A percentile compares a stretch with the other conserved stretches of the same genome.
Evolutionary conservation across 176 grass and related monocot genomes (phyloP).

Genomic region (barley (Hordeum vulgare)): DNA sequence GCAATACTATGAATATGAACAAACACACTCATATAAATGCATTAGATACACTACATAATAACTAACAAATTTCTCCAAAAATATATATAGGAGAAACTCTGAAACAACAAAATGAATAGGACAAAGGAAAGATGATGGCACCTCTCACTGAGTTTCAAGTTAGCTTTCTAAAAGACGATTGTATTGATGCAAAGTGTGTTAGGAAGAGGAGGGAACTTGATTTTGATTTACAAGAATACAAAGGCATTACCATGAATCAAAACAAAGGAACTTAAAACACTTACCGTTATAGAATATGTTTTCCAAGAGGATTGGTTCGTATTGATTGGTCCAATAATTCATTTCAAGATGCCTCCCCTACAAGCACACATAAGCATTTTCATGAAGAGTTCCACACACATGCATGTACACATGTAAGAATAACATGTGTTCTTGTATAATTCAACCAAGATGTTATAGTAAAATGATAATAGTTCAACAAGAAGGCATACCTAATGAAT

Average conservation of each 20-base stretch:
- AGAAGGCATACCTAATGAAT: conserved; percentile 72
- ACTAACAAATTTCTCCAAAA: neutral
- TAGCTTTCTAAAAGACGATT: conserved; percentile 73
- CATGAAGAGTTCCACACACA: too few species aligned
- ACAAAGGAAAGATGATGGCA: conserved; percentile 12
- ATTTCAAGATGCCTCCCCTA: too few species aligned
- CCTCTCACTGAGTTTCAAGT: conserved; percentile 85
- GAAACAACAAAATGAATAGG: neutral
- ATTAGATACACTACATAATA: neutral
- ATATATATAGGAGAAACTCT: neutral
- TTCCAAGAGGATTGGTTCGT: too few species aligned
- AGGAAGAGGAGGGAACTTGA: neutral
- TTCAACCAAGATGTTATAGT: neutral
- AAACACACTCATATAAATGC: neutral
- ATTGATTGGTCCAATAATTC: too few species aligned
- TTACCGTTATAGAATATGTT: too few species aligned
- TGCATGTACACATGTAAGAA: too few species aligned
- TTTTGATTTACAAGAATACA: conserved; percentile 8
- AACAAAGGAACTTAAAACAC: conserved; percentile 10
- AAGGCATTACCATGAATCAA: conserved; percentile 9
- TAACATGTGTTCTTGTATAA: too few species aligned
- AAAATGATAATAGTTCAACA: neutral
- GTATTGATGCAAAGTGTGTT: conserved; percentile 85
- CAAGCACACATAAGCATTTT: too few species aligned
- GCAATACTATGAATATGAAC: conserved; percentile 51